Evolutionary conservation across 345 rosid genomes (phyloP), one percentile per base, ranked within the genome.

Genomic region (Erucastrum elatum): DNA sequence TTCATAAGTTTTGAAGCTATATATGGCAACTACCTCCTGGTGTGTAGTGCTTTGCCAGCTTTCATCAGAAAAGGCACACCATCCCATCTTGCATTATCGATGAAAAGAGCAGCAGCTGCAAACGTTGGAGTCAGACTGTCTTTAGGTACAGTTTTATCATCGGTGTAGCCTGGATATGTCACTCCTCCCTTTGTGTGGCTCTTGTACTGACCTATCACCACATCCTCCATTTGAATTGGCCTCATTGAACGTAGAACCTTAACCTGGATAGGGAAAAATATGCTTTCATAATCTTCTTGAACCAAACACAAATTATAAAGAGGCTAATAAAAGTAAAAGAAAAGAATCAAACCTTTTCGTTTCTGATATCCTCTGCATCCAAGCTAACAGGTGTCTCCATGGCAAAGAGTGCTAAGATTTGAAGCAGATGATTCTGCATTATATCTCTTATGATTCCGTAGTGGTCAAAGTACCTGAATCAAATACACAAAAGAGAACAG

Each of bases 371-470:
- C 84, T 95, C 99, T 29, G 97, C 99, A 82, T 91, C 99, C 86
- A 95, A 84, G 83, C 97, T 95, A 68, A 95, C 99, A 10, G 99
- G 99, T 6, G 99, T 91, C 85, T 95, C 99, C 99, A 95, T 95
- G 61, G 99, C 99, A 84, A 93, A 95, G 73, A 95, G 93, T 11
- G 99, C 97, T 46, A 95, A 88, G 63, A 95, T 95, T 84, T 95
- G 99, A 85, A 95, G 99, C 76, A 95, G 87, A 87, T 95, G 99
- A 76, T 95, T 95, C 85, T 95, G 99, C 98, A 95, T 95, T 81
- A 95, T 95, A 71, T 95, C 99, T 85, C 99, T 86, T 74, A 95
- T 90, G 73, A 93, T 93, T 29, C 99, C 99, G 11, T 95, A 95
- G 84, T 93, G 70, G 83, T 95, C 97, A 26, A 95, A 95, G 82